These are phyloP conservation scores for Colletotrichum tropicicola DNA, from an alignment of 2,329 filamentous ascomycete species.

Conservation along the genomic window DNA sequence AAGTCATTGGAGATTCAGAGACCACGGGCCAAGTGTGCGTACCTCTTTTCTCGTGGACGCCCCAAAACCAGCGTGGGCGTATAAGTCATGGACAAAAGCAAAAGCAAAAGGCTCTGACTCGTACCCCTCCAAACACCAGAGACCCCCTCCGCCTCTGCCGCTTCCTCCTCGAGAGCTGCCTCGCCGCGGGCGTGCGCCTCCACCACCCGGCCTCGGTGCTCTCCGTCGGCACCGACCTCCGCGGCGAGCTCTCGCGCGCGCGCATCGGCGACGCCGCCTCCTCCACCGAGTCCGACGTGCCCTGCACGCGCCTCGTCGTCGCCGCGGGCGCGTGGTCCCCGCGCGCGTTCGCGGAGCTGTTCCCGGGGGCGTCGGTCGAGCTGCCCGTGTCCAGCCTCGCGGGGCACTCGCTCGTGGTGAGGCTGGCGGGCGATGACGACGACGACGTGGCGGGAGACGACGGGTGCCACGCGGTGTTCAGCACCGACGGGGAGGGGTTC, in stretches of 20 bases:
- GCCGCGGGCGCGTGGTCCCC: conserved; percentile 78
- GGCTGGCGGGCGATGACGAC: conserved; percentile 60
- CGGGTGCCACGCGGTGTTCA: conserved; percentile 75
- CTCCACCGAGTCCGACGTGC: conserved; percentile 59
- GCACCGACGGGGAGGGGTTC: conserved; percentile 65
- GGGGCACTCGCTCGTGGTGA: conserved; percentile 77
- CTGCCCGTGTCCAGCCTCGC: conserved; percentile 71
- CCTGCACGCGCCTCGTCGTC: conserved; percentile 73
- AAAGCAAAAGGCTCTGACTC: too few relatives aligned
- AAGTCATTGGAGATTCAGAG: conserved; percentile 68
- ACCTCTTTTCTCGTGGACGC: too few relatives aligned
- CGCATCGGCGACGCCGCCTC: conserved; percentile 54
- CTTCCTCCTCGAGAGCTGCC: conserved; percentile 68
- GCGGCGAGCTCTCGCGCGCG: conserved; percentile 60
- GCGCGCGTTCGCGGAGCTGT: conserved; percentile 70
- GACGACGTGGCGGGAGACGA: too few relatives aligned
- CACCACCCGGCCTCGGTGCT: conserved; percentile 70
- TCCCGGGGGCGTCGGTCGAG: conserved; percentile 60
- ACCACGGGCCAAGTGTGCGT: conserved; percentile 72
- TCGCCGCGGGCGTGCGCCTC: conserved; percentile 69
- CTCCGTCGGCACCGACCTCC: conserved; percentile 58
- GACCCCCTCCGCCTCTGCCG: conserved; percentile 73
- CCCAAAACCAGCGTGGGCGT: not conserved
- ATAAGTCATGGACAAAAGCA: too few relatives aligned
- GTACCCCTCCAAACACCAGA: conserved; percentile 48